Conservation (phyloP, 768 basidiomycete genomes). For the Naganishia kalamii region DNA sequence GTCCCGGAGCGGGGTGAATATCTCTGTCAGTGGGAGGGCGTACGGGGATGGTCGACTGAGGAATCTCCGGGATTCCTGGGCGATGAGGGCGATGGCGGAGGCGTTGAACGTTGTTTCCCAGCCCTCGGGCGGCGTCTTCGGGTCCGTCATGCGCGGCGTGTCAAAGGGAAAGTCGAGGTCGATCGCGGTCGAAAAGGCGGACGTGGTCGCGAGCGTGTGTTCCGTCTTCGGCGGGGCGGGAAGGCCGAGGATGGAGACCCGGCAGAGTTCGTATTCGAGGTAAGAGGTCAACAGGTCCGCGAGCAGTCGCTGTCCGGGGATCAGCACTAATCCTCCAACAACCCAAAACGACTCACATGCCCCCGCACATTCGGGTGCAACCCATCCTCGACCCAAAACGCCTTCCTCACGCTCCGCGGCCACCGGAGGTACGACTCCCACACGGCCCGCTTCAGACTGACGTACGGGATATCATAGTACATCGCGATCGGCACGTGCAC, state of each 20-base stretch:
- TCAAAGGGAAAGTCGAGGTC: conserved; percentile 36
- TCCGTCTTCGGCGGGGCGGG: conserved; percentile 26
- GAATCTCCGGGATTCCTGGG: conserved; percentile 32
- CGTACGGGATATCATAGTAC: conserved; percentile 43
- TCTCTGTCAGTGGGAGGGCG: conserved; percentile 27
- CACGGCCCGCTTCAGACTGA: conserved; percentile 39
- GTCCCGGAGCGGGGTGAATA: conserved; percentile 39
- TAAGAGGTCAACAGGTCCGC: conserved; percentile 39
- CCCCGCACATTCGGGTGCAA: conserved; percentile 44
- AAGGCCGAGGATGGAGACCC: conserved; percentile 31
- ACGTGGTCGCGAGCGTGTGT: conserved; percentile 28
- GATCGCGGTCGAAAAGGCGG: conserved; percentile 28
- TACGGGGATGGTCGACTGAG: conserved; percentile 31
- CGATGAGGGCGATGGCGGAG: conserved; percentile 25
- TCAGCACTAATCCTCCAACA: background rate
- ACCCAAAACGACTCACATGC: conserved; percentile 32
- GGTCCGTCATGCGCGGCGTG: conserved; percentile 30
- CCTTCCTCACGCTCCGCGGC: conserved; percentile 32
- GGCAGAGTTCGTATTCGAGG: conserved; percentile 41
- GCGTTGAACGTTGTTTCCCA: conserved; percentile 38
- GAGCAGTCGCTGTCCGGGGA: conserved; percentile 41
- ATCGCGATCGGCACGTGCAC: conserved; percentile 41
- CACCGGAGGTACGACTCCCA: conserved; percentile 41
- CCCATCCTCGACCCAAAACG: conserved; percentile 38
- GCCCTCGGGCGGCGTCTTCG: conserved; percentile 28